phyloP scores from a whole-genome alignment of 208 protist genomes.

The Trypanosomatidae sp. region DNA sequence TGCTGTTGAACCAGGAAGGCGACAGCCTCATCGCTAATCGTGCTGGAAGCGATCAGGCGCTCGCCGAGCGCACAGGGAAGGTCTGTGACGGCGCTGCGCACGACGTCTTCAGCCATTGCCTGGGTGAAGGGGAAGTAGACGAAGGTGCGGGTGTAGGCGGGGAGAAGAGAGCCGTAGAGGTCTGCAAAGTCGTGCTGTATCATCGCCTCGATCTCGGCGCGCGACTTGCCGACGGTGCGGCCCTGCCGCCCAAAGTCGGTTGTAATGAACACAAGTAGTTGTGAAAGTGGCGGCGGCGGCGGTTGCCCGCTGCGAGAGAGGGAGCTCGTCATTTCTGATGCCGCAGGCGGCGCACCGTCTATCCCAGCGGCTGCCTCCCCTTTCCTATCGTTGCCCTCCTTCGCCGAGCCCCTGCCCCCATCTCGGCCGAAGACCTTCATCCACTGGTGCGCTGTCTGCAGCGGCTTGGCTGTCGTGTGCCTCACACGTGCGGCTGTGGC shows the following conservation, averaged over 20 bases:
- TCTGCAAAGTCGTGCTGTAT: constrained; percentile 57
- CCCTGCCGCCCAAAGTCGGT: constrained; percentile 86
- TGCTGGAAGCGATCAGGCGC: constrained; percentile 34
- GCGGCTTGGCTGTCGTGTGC: neutral
- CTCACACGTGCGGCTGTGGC: neutral
- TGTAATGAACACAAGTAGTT: constrained; percentile 72
- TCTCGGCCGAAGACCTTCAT: neutral
- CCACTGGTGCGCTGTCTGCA: neutral
- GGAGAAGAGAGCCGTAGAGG: constrained; percentile 69
- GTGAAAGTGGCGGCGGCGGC: constrained; percentile 43
- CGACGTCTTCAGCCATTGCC: constrained; percentile 49
- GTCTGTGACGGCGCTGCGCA: constrained; percentile 39
- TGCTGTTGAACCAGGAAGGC: constrained; percentile 56
- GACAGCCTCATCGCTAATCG: constrained; percentile 59
- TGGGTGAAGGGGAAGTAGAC: constrained; percentile 53
- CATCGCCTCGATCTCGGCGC: constrained; percentile 57
- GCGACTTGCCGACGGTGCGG: constrained; percentile 62
- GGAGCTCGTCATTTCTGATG: neutral
- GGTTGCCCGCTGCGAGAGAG: neutral
- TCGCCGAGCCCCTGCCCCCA: neutral
- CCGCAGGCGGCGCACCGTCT: neutral
- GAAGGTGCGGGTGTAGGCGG: constrained; percentile 65
- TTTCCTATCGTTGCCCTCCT: neutral
- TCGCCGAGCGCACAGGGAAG: constrained; percentile 46
- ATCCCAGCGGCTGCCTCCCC: neutral